Evolutionary conservation across 306 rosid genomes (phyloP).

Genomic region (Medicago truncatula): MtrunA17r5.0-ANR NC_053044.1:53541501-53542000

Average conservation of each 20-base stretch:
- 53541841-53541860: constrained; percentile 18
- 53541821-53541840: constrained; percentile 31
- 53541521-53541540: background rate
- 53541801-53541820: constrained; percentile 14
- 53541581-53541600: background rate
- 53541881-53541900: constrained; percentile 8
- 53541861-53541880: constrained; percentile 29
- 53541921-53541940: constrained; percentile 1
- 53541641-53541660: background rate
- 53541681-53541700: constrained; percentile 6
- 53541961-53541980: constrained; percentile 16
- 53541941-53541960: constrained; percentile 3
- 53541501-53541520: background rate
- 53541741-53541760: constrained; percentile 12
- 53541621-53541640: background rate
- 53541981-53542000: background rate
- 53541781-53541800: background rate
- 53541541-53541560: background rate
- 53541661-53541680: constrained; percentile 4
- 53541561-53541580: background rate
- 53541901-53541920: constrained; percentile 3
- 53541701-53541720: constrained; percentile 21
- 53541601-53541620: constrained; percentile 5
- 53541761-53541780: constrained; percentile 13
- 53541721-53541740: constrained; percentile 24